phyloP scores from a whole-genome alignment of 108 stramenopile species.

The Skeletonema grethae region DNA sequence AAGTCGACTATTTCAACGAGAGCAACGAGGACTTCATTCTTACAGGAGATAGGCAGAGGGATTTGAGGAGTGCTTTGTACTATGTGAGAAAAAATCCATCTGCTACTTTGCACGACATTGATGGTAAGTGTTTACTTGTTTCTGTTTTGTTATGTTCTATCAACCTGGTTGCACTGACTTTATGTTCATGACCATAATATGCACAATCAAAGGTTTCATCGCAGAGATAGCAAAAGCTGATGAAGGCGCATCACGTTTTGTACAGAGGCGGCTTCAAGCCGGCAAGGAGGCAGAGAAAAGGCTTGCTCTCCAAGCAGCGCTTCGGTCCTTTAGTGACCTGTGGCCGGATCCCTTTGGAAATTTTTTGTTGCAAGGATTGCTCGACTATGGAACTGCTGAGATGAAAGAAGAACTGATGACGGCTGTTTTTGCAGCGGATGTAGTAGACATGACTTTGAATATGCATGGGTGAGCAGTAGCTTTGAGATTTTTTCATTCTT shows the following conservation, averaged over 20 bases:
- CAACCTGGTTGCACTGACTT: not conserved
- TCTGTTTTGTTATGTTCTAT: not conserved
- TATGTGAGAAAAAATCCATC: conserved; percentile 18
- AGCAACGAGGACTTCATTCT: not conserved
- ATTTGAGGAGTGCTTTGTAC: conserved; percentile 10
- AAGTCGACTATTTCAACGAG: not conserved
- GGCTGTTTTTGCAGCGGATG: conserved; percentile 60
- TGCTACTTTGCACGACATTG: conserved; percentile 27
- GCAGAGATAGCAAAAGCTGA: conserved; percentile 21
- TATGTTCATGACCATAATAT: not conserved
- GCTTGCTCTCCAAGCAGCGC: conserved; percentile 77
- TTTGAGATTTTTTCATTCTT: conserved; percentile 14
- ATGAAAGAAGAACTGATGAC: conserved; percentile 63
- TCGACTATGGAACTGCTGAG: conserved; percentile 82
- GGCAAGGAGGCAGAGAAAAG: conserved; percentile 73
- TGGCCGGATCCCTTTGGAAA: conserved; percentile 89
- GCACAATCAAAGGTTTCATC: conserved; percentile 15
- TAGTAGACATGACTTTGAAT: conserved; percentile 73
- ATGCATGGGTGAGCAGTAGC: conserved; percentile 72
- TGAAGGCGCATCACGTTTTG: conserved; percentile 78
- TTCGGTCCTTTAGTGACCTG: conserved; percentile 56
- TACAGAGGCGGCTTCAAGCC: conserved; percentile 90
- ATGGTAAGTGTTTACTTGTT: conserved; percentile 20
- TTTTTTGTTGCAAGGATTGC: conserved; percentile 93
- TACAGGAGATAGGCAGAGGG: conserved; percentile 2